A percentile compares a stretch with the other conserved stretches of the same genome.
Conservation (phyloP, 2,329 filamentous ascomycete species). For the Shiraia bambusicola region DNA sequence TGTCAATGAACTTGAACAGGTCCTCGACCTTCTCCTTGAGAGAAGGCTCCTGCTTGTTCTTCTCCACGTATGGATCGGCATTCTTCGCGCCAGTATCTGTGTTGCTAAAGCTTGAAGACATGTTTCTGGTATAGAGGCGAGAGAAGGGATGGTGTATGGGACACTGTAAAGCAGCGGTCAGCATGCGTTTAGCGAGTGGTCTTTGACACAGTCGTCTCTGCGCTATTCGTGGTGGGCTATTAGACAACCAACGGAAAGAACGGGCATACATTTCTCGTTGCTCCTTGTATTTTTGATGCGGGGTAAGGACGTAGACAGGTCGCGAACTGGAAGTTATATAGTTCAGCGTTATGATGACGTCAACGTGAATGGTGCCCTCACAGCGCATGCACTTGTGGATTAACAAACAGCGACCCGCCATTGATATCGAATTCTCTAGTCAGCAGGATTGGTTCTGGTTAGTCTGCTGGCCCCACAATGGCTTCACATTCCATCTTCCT, state of each 20-base stretch:
- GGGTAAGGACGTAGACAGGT: slow-evolving; percentile 8
- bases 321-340: slow-evolving; percentile 16
- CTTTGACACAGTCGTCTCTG: slow-evolving; percentile 7
- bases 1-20: slow-evolving; percentile 68
- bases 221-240: slow-evolving; percentile 1
- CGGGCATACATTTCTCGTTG: slow-evolving; percentile 14
- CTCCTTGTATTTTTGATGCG: slow-evolving; percentile 1
- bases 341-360: slow-evolving; percentile 16
- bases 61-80: slow-evolving; percentile 77
- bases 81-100: slow-evolving; percentile 46
- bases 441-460: slow-evolving; percentile 5
- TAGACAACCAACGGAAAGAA: slow-evolving; percentile 7
- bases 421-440: background rate
- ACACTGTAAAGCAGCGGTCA: slow-evolving; percentile 24
- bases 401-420: background rate
- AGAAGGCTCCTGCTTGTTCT: slow-evolving; percentile 70
- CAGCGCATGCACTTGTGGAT: slow-evolving; percentile 9
- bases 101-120: slow-evolving; percentile 44
- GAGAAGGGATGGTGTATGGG: slow-evolving; percentile 10
- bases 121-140: slow-evolving; percentile 20
- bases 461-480: slow-evolving; percentile 1
- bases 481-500: too few relatives aligned
- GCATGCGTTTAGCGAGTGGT: slow-evolving; percentile 15
- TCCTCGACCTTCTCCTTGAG: slow-evolving; percentile 76
- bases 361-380: slow-evolving; percentile 8